phyloP scores from a whole-genome alignment of 257 asterid genomes.

The Orobanche coerulescens region DNA sequence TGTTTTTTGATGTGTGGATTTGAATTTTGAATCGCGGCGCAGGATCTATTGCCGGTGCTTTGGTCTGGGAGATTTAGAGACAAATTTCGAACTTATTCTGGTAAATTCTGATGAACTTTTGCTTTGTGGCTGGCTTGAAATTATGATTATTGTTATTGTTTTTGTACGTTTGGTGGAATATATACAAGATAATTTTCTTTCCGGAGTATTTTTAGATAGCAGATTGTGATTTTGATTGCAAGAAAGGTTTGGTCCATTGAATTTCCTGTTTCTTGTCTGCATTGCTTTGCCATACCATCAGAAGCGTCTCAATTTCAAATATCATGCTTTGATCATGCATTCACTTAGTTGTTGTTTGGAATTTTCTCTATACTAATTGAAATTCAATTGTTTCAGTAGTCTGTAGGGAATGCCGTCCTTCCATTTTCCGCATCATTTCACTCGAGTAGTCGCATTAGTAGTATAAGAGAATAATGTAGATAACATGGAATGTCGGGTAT shows the following conservation, averaged over 20 bases:
- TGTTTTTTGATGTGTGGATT: slow-evolving; percentile 18
- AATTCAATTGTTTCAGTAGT: neutral
- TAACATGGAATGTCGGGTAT: no score
- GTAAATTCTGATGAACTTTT: slow-evolving; percentile 40
- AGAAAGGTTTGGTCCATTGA: slow-evolving; percentile 3
- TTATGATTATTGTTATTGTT: no score
- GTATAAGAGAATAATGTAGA: no score
- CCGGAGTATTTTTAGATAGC: neutral
- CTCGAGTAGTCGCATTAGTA: no score
- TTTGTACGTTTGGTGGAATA: neutral
- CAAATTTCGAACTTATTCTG: slow-evolving; percentile 35
- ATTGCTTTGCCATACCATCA: neutral
- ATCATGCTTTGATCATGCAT: neutral
- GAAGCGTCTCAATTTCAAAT: neutral
- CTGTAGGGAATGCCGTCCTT: no score
- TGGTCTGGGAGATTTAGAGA: slow-evolving; percentile 32
- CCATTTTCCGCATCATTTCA: no score
- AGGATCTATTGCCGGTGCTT: slow-evolving; percentile 56
- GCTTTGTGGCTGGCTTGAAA: no score
- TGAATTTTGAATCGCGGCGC: slow-evolving; percentile 24
- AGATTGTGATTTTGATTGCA: neutral
- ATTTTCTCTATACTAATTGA: neutral
- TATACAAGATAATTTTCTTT: neutral
- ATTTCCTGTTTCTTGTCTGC: slow-evolving; percentile 10
- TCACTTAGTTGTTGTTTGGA: neutral